Evolutionary conservation across 768 basidiomycete genomes (phyloP).

Genomic region (Candolleomyces eurysporus): DNA sequence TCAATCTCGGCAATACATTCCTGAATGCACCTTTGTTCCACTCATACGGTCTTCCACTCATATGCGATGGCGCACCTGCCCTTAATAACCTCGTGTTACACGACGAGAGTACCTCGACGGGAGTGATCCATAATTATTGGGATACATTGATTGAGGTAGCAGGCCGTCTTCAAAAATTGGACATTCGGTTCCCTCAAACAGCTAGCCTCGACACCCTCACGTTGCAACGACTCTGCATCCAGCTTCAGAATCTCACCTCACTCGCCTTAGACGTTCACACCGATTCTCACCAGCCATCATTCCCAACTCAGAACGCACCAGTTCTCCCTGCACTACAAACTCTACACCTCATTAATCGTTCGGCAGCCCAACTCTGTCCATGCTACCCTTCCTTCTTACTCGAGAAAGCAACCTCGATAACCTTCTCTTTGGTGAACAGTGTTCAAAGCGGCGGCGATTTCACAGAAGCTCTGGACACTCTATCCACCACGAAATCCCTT

Average conservation of each 20-base stretch:
- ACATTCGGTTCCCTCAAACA: not conserved
- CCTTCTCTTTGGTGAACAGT: not conserved
- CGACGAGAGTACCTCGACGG: not conserved
- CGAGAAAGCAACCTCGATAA: not conserved
- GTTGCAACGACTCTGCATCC: not conserved
- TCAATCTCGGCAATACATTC: not conserved
- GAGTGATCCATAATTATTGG: not conserved
- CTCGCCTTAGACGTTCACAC: not conserved
- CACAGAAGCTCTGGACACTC: not conserved
- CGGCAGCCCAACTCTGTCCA: not conserved
- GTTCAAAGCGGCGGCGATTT: not conserved
- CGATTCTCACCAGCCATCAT: not conserved
- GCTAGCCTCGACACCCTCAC: not conserved
- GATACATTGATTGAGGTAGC: not conserved
- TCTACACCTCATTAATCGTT: not conserved
- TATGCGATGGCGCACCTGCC: not conserved
- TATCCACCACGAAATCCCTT: not conserved
- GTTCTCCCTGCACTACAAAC: not conserved
- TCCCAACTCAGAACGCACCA: not conserved
- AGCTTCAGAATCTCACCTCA: not conserved
- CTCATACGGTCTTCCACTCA: not conserved
- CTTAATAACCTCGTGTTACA: not conserved
- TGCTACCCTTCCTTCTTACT: not conserved
- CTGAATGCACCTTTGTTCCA: not conserved
- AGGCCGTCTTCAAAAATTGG: not conserved